These are phyloP conservation scores for Thecaphora frezii DNA, from an alignment of 1,284 basidiomycete species.

Conservation along the genomic window DNA sequence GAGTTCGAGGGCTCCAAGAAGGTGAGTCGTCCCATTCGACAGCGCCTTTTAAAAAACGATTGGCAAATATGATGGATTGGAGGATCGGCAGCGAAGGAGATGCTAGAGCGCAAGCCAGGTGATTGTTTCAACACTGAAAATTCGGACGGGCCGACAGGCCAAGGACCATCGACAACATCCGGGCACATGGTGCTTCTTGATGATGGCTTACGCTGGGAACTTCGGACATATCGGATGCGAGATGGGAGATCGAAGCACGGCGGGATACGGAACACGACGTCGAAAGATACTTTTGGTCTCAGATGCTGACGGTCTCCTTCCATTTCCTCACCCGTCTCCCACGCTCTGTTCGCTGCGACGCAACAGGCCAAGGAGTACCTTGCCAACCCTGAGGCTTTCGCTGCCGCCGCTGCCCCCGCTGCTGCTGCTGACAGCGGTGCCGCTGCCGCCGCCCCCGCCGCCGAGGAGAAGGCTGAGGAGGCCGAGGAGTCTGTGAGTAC, in stretches of 20 bases:
- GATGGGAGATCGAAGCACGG: no score
- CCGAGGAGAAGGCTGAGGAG: constrained; percentile 69
- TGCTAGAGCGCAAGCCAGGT: no score
- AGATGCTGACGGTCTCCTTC: neutral
- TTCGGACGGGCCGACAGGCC: constrained; percentile 64
- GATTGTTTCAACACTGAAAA: constrained; percentile 70
- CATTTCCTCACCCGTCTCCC: neutral
- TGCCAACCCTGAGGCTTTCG: constrained; percentile 95
- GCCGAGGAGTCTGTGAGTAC: constrained; percentile 64
- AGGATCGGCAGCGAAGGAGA: no score
- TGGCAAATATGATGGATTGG: no score
- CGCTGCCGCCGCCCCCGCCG: constrained; percentile 62
- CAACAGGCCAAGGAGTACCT: constrained; percentile 81
- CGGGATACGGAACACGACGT: no score
- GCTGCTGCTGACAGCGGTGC: constrained; percentile 65
- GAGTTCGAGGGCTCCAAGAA: constrained; percentile 90
- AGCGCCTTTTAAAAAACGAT: no score
- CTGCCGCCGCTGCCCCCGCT: constrained; percentile 72
- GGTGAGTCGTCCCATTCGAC: constrained; percentile 62
- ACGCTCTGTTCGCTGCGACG: no score
- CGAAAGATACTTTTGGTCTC: no score
- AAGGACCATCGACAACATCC: constrained; percentile 3
- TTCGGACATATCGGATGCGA: no score
- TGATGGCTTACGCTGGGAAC: neutral
- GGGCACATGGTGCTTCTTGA: neutral